A percentile compares a stretch with the other conserved stretches of the same genome.
phyloP scores from a whole-genome alignment of 345 rosid genomes.

The Noccaea caerulescens region DNA sequence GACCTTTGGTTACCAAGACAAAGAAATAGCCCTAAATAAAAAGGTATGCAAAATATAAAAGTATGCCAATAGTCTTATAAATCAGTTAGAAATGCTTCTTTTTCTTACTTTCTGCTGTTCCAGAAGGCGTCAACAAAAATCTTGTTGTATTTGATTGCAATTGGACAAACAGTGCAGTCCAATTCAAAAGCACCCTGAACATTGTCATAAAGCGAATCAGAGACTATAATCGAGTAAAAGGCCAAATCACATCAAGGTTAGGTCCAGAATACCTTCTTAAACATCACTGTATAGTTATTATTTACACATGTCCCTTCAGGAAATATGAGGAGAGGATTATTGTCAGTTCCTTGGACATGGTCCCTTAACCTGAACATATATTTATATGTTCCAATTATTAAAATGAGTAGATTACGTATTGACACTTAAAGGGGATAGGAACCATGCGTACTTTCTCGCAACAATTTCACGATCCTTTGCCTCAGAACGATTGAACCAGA shows the following conservation, averaged over 20 bases:
- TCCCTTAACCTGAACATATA: constrained; percentile 77
- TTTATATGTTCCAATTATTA: constrained; percentile 35
- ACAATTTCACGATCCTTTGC: constrained; percentile 97
- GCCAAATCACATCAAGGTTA: background rate
- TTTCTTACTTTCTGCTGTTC: constrained; percentile 89
- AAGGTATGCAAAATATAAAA: background rate
- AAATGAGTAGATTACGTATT: constrained; percentile 1
- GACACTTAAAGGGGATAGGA: background rate
- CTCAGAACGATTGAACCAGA: constrained; percentile 97
- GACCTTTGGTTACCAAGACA: constrained; percentile 22
- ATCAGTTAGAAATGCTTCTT: background rate
- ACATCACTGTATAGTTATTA: constrained; percentile 96
- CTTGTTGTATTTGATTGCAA: constrained; percentile 96
- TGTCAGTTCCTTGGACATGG: constrained; percentile 86
- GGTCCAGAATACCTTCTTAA: constrained; percentile 74
- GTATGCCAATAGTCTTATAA: background rate
- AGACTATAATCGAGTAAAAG: background rate
- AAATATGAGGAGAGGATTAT: constrained; percentile 96
- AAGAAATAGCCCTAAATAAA: constrained; percentile 10
- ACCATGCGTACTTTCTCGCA: constrained; percentile 73
- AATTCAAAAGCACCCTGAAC: constrained; percentile 95
- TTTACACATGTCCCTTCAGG: constrained; percentile 99
- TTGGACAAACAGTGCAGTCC: constrained; percentile 91
- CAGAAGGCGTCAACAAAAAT: constrained; percentile 99
- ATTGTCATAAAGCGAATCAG: constrained; percentile 41